These are phyloP conservation scores for Ocimum tenuiflorum DNA, from an alignment of 257 asterid species.

Conservation along the genomic window DNA sequence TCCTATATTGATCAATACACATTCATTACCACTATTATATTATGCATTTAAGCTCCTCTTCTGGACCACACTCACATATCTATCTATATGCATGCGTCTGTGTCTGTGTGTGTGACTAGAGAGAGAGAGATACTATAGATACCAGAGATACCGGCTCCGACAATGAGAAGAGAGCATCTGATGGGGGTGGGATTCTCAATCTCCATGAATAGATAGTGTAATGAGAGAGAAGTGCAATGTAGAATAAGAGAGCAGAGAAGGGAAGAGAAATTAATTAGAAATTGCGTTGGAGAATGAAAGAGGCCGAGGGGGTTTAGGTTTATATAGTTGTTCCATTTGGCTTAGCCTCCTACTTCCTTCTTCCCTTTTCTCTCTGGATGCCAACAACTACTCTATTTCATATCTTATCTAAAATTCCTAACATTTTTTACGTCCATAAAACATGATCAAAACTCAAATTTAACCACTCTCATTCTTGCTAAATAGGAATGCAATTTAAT, in stretches of 20 bases:
- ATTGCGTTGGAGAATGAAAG: background rate
- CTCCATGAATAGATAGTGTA: background rate
- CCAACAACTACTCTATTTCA: too few relatives aligned
- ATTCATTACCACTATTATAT: background rate
- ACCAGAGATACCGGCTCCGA: constrained; percentile 28
- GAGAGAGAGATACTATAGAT: background rate
- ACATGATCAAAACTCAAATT: too few relatives aligned
- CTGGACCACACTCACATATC: background rate
- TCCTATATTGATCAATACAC: background rate
- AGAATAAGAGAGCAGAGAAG: background rate
- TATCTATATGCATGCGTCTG: too few relatives aligned
- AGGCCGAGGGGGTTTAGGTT: background rate
- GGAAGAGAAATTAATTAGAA: background rate
- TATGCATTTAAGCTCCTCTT: too few relatives aligned
- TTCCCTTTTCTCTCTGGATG: background rate
- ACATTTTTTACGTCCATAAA: too few relatives aligned
- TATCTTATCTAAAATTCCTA: too few relatives aligned
- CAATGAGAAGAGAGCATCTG: constrained; percentile 17
- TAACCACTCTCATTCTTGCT: too few relatives aligned
- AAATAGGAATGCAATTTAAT: too few relatives aligned
- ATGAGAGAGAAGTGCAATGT: background rate
- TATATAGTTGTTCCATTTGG: constrained; percentile 17
- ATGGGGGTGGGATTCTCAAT: constrained; percentile 14
- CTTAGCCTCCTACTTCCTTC: background rate
- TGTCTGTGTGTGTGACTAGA: too few relatives aligned